A percentile compares a stretch with the other conserved stretches of the same genome.
Conservation (phyloP, 75 land plant species). For the Selaginella moellendorffii region DNA sequence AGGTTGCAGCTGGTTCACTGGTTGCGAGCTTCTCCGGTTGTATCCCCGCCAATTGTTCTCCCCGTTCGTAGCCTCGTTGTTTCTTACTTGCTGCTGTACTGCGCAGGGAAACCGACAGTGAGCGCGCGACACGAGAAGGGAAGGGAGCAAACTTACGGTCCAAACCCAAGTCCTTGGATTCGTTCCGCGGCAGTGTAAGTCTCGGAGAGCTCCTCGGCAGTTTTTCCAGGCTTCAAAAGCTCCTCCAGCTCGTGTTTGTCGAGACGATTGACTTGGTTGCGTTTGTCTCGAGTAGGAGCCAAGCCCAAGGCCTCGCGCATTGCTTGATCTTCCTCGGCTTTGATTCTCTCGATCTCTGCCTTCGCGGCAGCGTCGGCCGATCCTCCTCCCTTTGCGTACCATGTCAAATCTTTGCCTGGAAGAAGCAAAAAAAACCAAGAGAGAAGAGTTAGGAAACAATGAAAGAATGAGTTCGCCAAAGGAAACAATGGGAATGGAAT, state of each 20-base stretch:
- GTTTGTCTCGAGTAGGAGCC: conserved; percentile 58
- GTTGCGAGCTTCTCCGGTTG: too few species aligned
- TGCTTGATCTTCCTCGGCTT: conserved; percentile 18
- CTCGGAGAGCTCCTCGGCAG: conserved; percentile 69
- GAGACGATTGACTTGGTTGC: conserved; percentile 52
- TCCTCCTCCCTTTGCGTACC: conserved; percentile 54
- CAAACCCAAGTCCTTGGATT: conserved; percentile 85
- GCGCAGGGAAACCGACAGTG: neutral
- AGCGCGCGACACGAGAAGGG: too few species aligned
- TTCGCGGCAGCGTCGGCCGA: conserved; percentile 22
- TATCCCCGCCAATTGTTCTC: neutral
- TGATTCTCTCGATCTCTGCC: conserved; percentile 66
- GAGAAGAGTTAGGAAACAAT: too few species aligned
- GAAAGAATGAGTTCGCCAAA: too few species aligned
- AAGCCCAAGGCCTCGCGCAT: conserved; percentile 86
- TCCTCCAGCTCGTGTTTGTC: conserved; percentile 81
- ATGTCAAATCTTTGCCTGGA: conserved; percentile 81
- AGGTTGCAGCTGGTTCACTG: too few species aligned
- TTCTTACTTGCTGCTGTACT: neutral
- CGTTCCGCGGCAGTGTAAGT: conserved; percentile 79
- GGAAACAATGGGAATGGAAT: too few species aligned
- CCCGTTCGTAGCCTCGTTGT: neutral
- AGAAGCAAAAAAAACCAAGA: too few species aligned
- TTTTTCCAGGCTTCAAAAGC: conserved; percentile 65
- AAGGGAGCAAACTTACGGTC: conserved; percentile 65